Evolutionary conservation across 2,329 filamentous ascomycete species (phyloP).

Genomic region (Aspergillus intermedius): DNA sequence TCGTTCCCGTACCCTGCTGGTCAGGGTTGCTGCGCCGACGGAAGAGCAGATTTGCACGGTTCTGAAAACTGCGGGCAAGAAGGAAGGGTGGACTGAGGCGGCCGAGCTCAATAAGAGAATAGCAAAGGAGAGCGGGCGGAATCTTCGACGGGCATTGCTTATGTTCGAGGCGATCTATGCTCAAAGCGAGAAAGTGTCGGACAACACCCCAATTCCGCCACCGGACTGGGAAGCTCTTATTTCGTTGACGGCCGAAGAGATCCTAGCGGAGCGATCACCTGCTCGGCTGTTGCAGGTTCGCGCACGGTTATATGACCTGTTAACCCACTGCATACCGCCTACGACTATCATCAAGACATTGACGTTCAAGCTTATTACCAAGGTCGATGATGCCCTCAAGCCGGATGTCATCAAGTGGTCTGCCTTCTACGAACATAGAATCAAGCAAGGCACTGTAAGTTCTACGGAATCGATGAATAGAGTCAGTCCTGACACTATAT

Average conservation of each 20-base stretch:
- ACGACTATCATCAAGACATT: conserved; percentile 83
- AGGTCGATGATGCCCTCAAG: conserved; percentile 84
- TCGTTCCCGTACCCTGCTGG: conserved; percentile 79
- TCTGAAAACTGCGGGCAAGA: conserved; percentile 59
- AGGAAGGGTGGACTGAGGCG: conserved; percentile 75
- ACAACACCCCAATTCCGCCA: conserved; percentile 81
- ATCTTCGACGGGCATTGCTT: conserved; percentile 78
- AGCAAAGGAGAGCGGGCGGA: conserved; percentile 82
- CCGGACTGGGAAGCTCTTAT: conserved; percentile 97
- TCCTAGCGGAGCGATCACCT: conserved; percentile 88
- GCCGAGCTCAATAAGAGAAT: conserved; percentile 74
- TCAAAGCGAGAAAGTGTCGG: conserved; percentile 87
- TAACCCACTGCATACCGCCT: conserved; percentile 94
- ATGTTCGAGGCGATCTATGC: conserved; percentile 98
- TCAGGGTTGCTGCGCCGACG: conserved; percentile 83
- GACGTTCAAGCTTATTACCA: conserved; percentile 82
- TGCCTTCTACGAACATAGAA: conserved; percentile 93
- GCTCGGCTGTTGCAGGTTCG: conserved; percentile 80
- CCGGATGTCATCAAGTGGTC: conserved; percentile 92
- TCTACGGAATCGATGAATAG: conserved; percentile 3
- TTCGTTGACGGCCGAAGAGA: conserved; percentile 80
- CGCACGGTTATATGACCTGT: conserved; percentile 89
- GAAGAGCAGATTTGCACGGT: conserved; percentile 78
- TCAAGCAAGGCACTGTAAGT: conserved; percentile 68
- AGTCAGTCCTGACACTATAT: conserved; percentile 4